Conservation (phyloP, 352 stramenopile genomes). For the Pythium volutum region DNA sequence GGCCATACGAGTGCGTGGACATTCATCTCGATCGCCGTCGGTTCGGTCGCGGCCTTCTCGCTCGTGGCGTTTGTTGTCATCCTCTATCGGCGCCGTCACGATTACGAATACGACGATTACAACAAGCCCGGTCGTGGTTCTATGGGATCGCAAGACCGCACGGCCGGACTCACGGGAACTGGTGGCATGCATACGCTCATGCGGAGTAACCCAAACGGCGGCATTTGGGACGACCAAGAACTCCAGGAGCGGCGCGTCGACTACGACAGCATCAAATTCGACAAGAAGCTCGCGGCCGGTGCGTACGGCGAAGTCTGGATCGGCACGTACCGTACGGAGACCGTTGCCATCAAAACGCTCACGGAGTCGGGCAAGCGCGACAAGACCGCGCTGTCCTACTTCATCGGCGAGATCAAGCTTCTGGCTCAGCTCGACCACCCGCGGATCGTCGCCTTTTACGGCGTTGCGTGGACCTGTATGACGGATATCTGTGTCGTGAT, state of each 20-base stretch:
- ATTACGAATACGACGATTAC: constrained; percentile 2
- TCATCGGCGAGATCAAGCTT: constrained; percentile 28
- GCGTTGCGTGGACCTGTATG: constrained; percentile 32
- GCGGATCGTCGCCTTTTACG: constrained; percentile 34
- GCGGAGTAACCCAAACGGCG: constrained; percentile 12
- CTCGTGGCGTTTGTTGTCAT: constrained; percentile 8
- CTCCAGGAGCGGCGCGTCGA: constrained; percentile 61
- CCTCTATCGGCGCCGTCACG: constrained; percentile 9
- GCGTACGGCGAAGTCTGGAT: constrained; percentile 74
- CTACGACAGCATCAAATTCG: constrained; percentile 57
- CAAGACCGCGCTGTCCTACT: constrained; percentile 17
- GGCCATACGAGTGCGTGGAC: constrained; percentile 2
- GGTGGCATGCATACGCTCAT: constrained; percentile 2
- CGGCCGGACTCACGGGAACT: constrained; percentile 3
- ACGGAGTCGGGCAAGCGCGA: constrained; percentile 29
- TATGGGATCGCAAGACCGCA: constrained; percentile 5
- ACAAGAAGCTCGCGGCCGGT: constrained; percentile 55
- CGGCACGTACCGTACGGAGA: constrained; percentile 48
- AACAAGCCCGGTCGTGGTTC: not conserved
- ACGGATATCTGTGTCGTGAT: constrained; percentile 28
- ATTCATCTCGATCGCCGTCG: constrained; percentile 7
- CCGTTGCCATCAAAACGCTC: constrained; percentile 61
- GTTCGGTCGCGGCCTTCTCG: not conserved
- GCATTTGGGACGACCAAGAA: constrained; percentile 54
- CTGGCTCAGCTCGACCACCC: constrained; percentile 34